These are phyloP conservation scores for Aspergillus floridensis DNA, from an alignment of 2,329 filamentous ascomycete species.

Conservation along the genomic window DNA sequence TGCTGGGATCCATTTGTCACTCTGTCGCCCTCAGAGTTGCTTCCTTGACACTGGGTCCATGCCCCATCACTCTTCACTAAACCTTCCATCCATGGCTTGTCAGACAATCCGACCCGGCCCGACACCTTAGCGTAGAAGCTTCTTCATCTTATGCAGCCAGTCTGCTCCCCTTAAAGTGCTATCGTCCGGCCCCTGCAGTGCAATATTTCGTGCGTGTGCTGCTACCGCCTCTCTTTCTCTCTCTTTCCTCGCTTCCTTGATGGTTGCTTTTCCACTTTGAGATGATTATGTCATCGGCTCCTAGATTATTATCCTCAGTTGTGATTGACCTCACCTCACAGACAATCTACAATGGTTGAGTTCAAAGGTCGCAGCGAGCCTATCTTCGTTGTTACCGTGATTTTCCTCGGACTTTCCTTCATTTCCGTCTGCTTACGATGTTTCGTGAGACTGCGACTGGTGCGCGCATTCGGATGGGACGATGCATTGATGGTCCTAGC, in stretches of 20 bases:
- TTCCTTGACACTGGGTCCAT: background rate
- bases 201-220: background rate
- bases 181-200: background rate
- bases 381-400: slow-evolving; percentile 33
- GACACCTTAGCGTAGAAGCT: background rate
- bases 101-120: slow-evolving; percentile 1
- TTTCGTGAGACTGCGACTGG: slow-evolving; percentile 35
- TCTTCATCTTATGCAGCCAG: background rate
- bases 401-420: slow-evolving; percentile 34
- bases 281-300: slow-evolving; percentile 9
- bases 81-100: background rate
- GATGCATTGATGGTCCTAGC: slow-evolving; percentile 38
- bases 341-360: slow-evolving; percentile 27
- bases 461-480: slow-evolving; percentile 40
- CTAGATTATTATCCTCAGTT: background rate
- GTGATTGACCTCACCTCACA: background rate
- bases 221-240: background rate
- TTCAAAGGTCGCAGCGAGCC: slow-evolving; percentile 33
- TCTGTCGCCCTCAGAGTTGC: background rate
- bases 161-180: background rate
- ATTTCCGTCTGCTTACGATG: slow-evolving; percentile 35
- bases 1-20: background rate
- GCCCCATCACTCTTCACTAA: background rate
- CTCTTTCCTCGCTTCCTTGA: background rate
- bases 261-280: background rate